phyloP scores from a whole-genome alignment of 2,329 filamentous ascomycete species.

The Talaromyces sp. region DNA sequence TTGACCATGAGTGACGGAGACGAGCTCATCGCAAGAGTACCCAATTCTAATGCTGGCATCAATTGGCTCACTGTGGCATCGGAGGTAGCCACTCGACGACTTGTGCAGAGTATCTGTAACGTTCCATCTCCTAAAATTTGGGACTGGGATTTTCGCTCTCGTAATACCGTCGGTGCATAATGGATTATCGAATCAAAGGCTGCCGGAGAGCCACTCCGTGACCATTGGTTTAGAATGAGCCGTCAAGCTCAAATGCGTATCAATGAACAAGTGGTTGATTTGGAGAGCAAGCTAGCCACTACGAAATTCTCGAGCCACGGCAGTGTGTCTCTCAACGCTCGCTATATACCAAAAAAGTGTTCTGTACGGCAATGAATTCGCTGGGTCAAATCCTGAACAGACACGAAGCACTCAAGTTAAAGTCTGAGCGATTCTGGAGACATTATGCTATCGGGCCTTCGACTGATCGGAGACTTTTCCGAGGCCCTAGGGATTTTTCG shows the following conservation, averaged over 20 bases:
- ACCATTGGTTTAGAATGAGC: slow-evolving; percentile 28
- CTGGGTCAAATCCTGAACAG: not conserved
- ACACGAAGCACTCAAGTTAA: not conserved
- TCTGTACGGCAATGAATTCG: not conserved
- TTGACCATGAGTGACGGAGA: slow-evolving; percentile 26
- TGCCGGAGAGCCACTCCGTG: slow-evolving; percentile 29
- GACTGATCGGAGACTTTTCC: slow-evolving; percentile 9
- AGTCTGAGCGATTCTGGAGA: not conserved
- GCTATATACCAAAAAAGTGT: not conserved
- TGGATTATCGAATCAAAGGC: slow-evolving; percentile 41
- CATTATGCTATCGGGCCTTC: slow-evolving; percentile 13
- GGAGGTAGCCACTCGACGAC: slow-evolving; percentile 26
- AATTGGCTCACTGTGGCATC: slow-evolving; percentile 24
- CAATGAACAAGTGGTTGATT: slow-evolving; percentile 22
- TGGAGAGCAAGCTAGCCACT: slow-evolving; percentile 23
- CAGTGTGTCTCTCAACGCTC: slow-evolving; percentile 23
- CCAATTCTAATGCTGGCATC: slow-evolving; percentile 22
- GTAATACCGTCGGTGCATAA: slow-evolving; percentile 39
- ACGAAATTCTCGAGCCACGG: slow-evolving; percentile 24
- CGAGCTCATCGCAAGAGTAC: slow-evolving; percentile 23
- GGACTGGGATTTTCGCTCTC: slow-evolving; percentile 31
- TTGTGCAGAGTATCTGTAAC: slow-evolving; percentile 18
- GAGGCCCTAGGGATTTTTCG: not conserved
- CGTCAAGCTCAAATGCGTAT: slow-evolving; percentile 18
- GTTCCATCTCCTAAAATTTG: slow-evolving; percentile 37